phyloP scores from a whole-genome alignment of 192 early-diverging fungal species.

The Coemansia sp. region DNA sequence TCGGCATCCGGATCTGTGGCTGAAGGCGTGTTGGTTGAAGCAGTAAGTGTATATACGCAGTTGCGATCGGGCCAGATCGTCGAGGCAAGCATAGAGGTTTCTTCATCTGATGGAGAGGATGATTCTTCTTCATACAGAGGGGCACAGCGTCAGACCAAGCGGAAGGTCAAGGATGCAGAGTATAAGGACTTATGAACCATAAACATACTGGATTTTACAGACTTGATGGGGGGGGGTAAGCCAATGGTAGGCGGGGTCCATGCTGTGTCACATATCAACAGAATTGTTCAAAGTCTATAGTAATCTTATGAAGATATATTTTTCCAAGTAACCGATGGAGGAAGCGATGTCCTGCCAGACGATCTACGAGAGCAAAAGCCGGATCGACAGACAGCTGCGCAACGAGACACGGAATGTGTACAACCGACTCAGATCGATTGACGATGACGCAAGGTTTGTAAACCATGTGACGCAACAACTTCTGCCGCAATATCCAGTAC shows the following conservation, averaged over 20 bases:
- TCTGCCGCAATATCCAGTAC: slow-evolving; percentile 62
- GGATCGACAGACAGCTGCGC: slow-evolving; percentile 15
- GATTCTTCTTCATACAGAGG: no score
- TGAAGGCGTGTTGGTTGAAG: slow-evolving; percentile 1
- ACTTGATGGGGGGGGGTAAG: no score
- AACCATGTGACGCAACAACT: slow-evolving; percentile 48
- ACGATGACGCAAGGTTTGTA: slow-evolving; percentile 76
- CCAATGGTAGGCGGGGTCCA: no score
- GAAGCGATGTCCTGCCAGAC: no score
- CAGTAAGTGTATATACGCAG: slow-evolving; percentile 7
- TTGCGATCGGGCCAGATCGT: slow-evolving; percentile 17
- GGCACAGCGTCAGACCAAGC: background rate
- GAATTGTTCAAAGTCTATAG: no score
- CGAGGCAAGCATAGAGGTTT: slow-evolving; percentile 8
- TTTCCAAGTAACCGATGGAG: background rate
- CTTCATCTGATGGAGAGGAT: background rate
- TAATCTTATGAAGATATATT: no score
- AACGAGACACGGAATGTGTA: slow-evolving; percentile 52
- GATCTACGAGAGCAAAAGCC: slow-evolving; percentile 4
- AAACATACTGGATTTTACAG: no score
- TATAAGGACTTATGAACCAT: slow-evolving; percentile 25
- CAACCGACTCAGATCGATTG: slow-evolving; percentile 79
- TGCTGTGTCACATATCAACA: no score
- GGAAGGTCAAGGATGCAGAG: slow-evolving; percentile 34
- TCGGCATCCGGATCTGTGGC: slow-evolving; percentile 10